Evolutionary conservation across 495 filamentous ascomycete species (phyloP), one percentile per base, ranked within the genome.

Genomic region (Daldinia bambusicola): DNA sequence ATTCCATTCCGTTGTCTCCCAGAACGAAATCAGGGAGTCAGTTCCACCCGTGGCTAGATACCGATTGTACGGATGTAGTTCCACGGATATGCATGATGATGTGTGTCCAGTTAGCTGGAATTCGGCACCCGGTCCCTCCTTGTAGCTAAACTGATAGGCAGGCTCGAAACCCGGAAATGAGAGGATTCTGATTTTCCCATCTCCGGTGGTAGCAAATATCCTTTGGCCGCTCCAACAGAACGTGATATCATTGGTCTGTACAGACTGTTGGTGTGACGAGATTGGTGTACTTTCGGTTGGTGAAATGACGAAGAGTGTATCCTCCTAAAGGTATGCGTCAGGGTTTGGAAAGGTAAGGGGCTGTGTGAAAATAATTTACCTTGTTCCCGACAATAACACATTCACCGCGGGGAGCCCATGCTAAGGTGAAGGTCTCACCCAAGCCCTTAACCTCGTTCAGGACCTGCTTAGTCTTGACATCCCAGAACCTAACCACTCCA

Each of bases 1-100:
- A 58, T 95, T 90, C 94, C 93, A 98, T 74, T 96, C 92, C 36
- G 86, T 87, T 0, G 96, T 97, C 77, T 98, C 94, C 91, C 94
- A 99, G 14, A 98, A 86, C 6, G 91, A 85, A 55, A 98, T 91
- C 14, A 97, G 86, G 0, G 93, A 92, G 79, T 99, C 96, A 58
- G 90, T 91, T 8, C 93, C 95, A 43, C 95, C 96, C 2, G 94
- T 89, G 16, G 96, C 95, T 18, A 99, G 85, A 74, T 93, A 93
- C 53, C 88, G 86, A 37, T 89, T 92, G 18, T 87, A 90, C 1
- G 94, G 93, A 9, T 91, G 91, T 50, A 94, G 83, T 58, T 90
- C 85, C 41, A 91, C 82, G 9, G 89, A 85, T 62, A 91, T 83
- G 70, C 91, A 95, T 20, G 92, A 83, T 3, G 91, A 92, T 10